Evolutionary conservation across 371 early-diverging fungal genomes (phyloP), one percentile per base, ranked within the genome.

Genomic region (Parasitella parasitica): DNA sequence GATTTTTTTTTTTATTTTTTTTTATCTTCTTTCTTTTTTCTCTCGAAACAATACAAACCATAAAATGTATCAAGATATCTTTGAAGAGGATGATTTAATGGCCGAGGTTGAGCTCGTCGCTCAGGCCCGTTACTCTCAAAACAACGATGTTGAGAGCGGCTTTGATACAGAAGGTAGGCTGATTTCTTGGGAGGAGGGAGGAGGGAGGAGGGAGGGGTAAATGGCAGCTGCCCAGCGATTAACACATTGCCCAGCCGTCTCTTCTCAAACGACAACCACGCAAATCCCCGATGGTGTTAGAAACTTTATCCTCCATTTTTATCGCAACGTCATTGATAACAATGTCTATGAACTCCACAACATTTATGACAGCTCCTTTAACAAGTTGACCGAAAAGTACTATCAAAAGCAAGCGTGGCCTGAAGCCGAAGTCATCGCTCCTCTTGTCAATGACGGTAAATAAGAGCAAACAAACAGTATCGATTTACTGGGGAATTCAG

Each of bases 371-470:
- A 88, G 82, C 69, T 86, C 92, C 38, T 97, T 95, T 86, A 92
- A 91, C 82, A 90, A 91, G 70, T 80, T 96, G 53, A 94, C 95
- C 22, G 96, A 96, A 64, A 90, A 91, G 82, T 95, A 86, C 80
- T 97, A 91, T 70, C 75, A 86, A 43, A 96, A 97, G 83, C 74
- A 84, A 62, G 71, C 92, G 20, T 97, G 97, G 97, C 96, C 97
- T 22, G 93, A 93, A 59, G 90, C 94, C 27, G 93, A 92, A 63
- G 83, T 86, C 57, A 88, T 96, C 63, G 87, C 89, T 12, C 86
- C 89, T 34, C 78, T 94, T 55, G 91, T 95, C 16, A 89, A 91
- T 54, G 94, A 94, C 77, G 93, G 94, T 92, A 82, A 71, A n/a
- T n/a, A n/a, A n/a, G n/a, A n/a, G n/a, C n/a, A n/a, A n/a, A n/a